Percentiles rank a stretch among this genome's conserved stretches.
Conservation (phyloP, 805 yeast genomes). For the Candida ipomoeae region DNA sequence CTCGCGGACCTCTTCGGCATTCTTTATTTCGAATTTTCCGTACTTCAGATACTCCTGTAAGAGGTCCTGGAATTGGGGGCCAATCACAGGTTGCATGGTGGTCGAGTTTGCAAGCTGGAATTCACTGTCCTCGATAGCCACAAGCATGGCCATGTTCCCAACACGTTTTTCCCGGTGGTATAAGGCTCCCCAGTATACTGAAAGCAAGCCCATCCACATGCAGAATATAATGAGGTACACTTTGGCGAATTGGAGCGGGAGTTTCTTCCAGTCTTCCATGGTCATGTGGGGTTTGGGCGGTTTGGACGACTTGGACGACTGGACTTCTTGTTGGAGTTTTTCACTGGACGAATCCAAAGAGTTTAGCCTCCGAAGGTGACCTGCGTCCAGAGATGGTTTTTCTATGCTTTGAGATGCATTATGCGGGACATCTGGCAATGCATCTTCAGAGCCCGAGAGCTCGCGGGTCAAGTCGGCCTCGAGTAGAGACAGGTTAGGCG, state of each 20-base stretch:
- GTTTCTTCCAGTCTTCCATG: constrained; percentile 11
- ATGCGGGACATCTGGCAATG: not conserved
- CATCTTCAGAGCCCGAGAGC: not conserved
- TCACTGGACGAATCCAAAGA: not conserved
- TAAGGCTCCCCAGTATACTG: constrained; percentile 41
- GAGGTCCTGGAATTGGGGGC: constrained; percentile 18
- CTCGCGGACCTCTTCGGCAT: constrained; percentile 11
- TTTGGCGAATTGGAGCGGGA: constrained; percentile 12
- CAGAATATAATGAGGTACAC: constrained; percentile 21
- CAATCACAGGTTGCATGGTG: constrained; percentile 17
- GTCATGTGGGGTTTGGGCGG: constrained; percentile 5
- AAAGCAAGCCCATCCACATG: constrained; percentile 28
- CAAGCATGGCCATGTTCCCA: constrained; percentile 32
- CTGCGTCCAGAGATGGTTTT: not conserved
- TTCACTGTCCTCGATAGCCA: constrained; percentile 30
- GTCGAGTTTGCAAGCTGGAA: constrained; percentile 19
- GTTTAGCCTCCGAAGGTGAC: not conserved
- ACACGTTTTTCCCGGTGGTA: constrained; percentile 28
- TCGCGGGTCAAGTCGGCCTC: not conserved
- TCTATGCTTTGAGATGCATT: not conserved
- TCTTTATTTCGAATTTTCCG: constrained; percentile 20
- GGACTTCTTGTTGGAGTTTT: not conserved
- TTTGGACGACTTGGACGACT: not conserved
- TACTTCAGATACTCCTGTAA: constrained; percentile 10
- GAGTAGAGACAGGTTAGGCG: not conserved